A percentile compares a stretch with the other conserved stretches of the same genome.
Conservation (phyloP, 1,284 basidiomycete species). For the Papiliotrema flavescens region DNA sequence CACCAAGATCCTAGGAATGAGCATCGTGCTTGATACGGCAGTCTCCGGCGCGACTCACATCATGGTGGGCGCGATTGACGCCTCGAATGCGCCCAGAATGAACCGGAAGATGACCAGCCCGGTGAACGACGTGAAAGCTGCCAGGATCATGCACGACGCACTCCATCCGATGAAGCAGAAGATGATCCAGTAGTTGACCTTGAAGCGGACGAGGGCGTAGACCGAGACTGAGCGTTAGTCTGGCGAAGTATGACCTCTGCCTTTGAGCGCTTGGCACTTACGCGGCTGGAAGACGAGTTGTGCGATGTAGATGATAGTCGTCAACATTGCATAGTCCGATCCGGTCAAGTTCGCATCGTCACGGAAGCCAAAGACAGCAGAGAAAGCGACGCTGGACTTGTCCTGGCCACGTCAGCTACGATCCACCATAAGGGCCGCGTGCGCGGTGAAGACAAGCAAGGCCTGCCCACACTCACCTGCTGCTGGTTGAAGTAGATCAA, state of each 20-base stretch:
- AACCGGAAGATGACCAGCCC: constrained; percentile 25
- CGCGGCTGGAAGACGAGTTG: not conserved
- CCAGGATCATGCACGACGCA: constrained; percentile 16
- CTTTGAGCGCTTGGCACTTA: not conserved
- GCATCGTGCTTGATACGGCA: too few relatives aligned
- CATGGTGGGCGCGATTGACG: constrained; percentile 24
- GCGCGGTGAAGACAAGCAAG: too few relatives aligned
- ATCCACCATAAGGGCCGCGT: too few relatives aligned
- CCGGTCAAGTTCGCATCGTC: not conserved
- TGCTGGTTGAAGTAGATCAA: not conserved
- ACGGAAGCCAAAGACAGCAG: not conserved
- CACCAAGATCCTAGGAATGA: constrained; percentile 11
- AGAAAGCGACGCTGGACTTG: not conserved
- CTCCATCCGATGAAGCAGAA: constrained; percentile 30
- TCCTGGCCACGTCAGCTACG: not conserved
- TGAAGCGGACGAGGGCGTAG: not conserved
- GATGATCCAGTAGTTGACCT: constrained; percentile 28
- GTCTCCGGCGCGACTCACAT: not conserved
- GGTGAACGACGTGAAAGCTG: constrained; percentile 18
- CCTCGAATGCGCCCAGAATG: constrained; percentile 30
- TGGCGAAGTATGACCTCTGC: not conserved
- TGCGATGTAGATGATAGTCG: not conserved
- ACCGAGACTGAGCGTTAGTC: not conserved
- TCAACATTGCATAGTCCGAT: not conserved
- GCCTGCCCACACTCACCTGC: not conserved